Evolutionary conservation across 1,284 basidiomycete genomes (phyloP).

Genomic region (Microbotryomycetes sp.): DNA sequence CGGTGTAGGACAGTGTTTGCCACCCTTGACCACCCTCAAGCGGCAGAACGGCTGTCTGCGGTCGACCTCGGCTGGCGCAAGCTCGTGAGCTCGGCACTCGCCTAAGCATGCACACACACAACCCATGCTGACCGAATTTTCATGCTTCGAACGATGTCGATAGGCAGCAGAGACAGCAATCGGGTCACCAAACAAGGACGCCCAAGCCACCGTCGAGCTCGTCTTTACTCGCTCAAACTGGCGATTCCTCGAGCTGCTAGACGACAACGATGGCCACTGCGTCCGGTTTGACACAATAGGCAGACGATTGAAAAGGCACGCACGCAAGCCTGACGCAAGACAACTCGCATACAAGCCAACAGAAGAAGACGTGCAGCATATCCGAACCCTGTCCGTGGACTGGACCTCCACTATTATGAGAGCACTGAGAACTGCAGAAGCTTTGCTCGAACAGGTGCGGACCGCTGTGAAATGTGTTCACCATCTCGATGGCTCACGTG

Average conservation of each 20-base stretch:
- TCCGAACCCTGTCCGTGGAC: background rate
- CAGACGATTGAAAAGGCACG: too few relatives aligned
- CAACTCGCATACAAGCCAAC: background rate
- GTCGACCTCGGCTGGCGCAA: constrained; percentile 11
- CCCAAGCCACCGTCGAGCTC: too few relatives aligned
- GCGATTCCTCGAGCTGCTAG: too few relatives aligned
- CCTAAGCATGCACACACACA: background rate
- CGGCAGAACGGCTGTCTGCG: background rate
- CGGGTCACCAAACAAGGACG: too few relatives aligned
- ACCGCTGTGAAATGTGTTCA: too few relatives aligned
- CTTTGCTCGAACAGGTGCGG: too few relatives aligned
- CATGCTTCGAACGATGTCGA: too few relatives aligned
- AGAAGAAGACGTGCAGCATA: background rate
- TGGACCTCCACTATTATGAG: background rate
- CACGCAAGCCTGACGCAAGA: background rate
- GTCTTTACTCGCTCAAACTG: too few relatives aligned
- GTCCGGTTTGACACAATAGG: too few relatives aligned
- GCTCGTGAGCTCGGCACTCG: background rate
- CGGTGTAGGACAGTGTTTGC: background rate
- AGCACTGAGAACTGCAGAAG: background rate
- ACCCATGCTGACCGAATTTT: background rate
- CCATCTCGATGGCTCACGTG: too few relatives aligned
- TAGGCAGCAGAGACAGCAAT: too few relatives aligned
- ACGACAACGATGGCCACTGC: too few relatives aligned
- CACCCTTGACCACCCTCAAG: background rate